Evolutionary conservation across 805 yeast genomes (phyloP).

Genomic region (Candida glaebosa): DNA sequence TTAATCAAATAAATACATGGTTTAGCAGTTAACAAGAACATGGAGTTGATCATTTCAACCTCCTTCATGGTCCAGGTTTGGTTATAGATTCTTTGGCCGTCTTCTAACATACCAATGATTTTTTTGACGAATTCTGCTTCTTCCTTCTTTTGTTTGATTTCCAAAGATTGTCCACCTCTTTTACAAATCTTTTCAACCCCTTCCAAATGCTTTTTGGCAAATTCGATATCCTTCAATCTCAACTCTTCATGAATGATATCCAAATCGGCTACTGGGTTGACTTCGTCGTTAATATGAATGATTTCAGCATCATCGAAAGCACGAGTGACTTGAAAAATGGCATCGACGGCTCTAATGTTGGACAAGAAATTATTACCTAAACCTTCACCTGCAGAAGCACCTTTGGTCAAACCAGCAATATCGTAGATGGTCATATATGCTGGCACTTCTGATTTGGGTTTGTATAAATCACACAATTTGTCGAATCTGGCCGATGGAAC

Average conservation of each 20-base stretch:
- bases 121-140: slow-evolving; percentile 71
- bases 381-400: slow-evolving; percentile 96
- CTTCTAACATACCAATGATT: slow-evolving; percentile 74
- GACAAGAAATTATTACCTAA: slow-evolving; percentile 96
- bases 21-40: slow-evolving; percentile 89
- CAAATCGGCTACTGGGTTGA: slow-evolving; percentile 91
- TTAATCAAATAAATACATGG: slow-evolving; percentile 92
- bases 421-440: slow-evolving; percentile 92
- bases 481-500: slow-evolving; percentile 92
- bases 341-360: slow-evolving; percentile 96
- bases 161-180: slow-evolving; percentile 87
- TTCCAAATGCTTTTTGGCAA: slow-evolving; percentile 77
- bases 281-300: slow-evolving; percentile 90
- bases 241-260: slow-evolving; percentile 88
- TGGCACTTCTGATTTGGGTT: slow-evolving; percentile 83
- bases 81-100: slow-evolving; percentile 85
- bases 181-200: slow-evolving; percentile 73
- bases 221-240: slow-evolving; percentile 95
- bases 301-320: slow-evolving; percentile 98
- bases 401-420: slow-evolving; percentile 97
- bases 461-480: slow-evolving; percentile 66
- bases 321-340: slow-evolving; percentile 95
- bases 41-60: slow-evolving; percentile 82
- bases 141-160: slow-evolving; percentile 84
- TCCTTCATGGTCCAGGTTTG: slow-evolving; percentile 86